phyloP scores from a whole-genome alignment of 2,329 filamentous ascomycete genomes.

The Xylaria arbuscula region DNA sequence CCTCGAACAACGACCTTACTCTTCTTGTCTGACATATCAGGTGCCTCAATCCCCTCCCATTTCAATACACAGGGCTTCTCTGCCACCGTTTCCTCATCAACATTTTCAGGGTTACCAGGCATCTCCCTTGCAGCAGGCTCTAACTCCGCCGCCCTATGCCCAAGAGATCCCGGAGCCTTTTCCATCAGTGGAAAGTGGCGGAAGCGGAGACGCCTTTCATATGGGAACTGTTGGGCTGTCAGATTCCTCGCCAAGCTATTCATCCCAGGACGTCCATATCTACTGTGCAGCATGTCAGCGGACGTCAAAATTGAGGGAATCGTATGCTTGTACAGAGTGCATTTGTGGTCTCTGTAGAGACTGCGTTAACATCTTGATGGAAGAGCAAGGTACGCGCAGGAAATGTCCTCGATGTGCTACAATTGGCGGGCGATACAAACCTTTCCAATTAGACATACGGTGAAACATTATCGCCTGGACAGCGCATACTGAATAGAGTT shows the following conservation, averaged over 20 bases:
- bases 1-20: conserved; percentile 51
- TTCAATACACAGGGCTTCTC: conserved; percentile 70
- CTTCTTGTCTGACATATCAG: conserved; percentile 63
- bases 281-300: conserved; percentile 91
- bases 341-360: conserved; percentile 92
- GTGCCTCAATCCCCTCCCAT: conserved; percentile 73
- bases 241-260: conserved; percentile 78
- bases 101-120: conserved; percentile 82
- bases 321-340: conserved; percentile 95
- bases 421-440: conserved; percentile 83
- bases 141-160: conserved; percentile 82
- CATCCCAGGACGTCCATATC: conserved; percentile 82
- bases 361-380: conserved; percentile 84
- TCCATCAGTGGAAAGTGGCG: conserved; percentile 85
- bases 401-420: conserved; percentile 84
- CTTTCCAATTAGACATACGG: conserved; percentile 84
- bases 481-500: neutral
- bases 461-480: conserved; percentile 54
- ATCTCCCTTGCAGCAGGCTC: conserved; percentile 87
- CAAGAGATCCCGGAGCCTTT: conserved; percentile 80
- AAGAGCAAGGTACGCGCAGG: conserved; percentile 78
- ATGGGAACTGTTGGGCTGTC: conserved; percentile 73
- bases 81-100: conserved; percentile 70
- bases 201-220: conserved; percentile 78
- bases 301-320: conserved; percentile 80